Conservation (phyloP, 169 alveolate species). For the Cryptosporidium ryanae region DNA sequence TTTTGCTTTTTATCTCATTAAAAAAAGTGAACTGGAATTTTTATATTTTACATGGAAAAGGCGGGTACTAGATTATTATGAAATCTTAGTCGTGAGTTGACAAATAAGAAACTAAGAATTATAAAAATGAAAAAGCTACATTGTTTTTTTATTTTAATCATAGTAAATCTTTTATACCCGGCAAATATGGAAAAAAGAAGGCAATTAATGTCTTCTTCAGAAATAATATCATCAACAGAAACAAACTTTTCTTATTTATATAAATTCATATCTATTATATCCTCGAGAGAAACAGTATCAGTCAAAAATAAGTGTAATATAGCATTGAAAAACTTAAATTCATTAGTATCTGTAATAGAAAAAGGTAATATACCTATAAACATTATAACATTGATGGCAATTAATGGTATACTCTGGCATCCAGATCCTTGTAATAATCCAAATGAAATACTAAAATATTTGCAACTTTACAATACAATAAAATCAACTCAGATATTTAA, state of each 20-base stretch:
- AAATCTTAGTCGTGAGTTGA: constrained; percentile 17
- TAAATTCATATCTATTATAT: constrained; percentile 5
- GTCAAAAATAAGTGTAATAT: constrained; percentile 36
- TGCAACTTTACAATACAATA: constrained; percentile 14
- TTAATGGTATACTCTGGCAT: constrained; percentile 70
- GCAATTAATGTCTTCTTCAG: constrained; percentile 50
- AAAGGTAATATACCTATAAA: constrained; percentile 17
- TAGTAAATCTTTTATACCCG: neutral
- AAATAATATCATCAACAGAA: constrained; percentile 16
- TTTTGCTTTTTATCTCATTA: no score
- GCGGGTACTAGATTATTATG: constrained; percentile 8
- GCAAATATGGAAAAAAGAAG: constrained; percentile 11
- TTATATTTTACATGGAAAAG: constrained; percentile 6
- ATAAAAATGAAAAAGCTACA: neutral
- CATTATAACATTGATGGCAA: constrained; percentile 12
- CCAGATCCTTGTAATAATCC: constrained; percentile 59
- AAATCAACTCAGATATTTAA: neutral
- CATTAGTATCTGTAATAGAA: constrained; percentile 20
- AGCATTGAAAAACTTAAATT: constrained; percentile 32
- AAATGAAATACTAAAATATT: neutral
- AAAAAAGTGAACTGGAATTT: neutral
- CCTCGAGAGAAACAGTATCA: constrained; percentile 1
- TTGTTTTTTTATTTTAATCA: neutral
- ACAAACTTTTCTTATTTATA: constrained; percentile 8
- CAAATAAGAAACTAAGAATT: neutral